Conservation (phyloP, 1,139 yeast genomes). For the Protomyces lactucae-debilis region DNA sequence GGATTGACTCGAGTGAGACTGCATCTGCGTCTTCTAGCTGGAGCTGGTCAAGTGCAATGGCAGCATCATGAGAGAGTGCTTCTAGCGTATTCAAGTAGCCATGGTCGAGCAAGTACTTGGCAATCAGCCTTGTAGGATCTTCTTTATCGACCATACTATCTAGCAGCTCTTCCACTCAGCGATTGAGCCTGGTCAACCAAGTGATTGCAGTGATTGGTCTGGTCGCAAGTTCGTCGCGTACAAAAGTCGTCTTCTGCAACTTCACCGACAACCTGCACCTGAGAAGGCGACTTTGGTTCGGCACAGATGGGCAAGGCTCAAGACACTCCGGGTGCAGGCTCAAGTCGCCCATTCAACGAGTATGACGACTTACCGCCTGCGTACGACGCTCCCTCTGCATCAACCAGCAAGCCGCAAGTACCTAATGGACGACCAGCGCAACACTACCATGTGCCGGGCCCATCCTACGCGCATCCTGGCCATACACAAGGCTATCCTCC, state of each 20-base stretch:
- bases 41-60: slow-evolving; percentile 5
- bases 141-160: background rate
- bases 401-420: background rate
- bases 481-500: slow-evolving; percentile 4
- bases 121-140: slow-evolving; percentile 11
- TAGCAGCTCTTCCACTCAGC: too few species aligned
- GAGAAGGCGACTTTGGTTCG: background rate
- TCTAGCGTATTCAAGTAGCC: slow-evolving; percentile 21
- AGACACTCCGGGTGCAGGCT: background rate
- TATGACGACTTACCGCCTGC: slow-evolving; percentile 20
- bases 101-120: slow-evolving; percentile 5
- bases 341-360: background rate
- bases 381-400: slow-evolving; percentile 7
- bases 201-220: too few species aligned
- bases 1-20: slow-evolving; percentile 6
- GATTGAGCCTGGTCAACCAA: too few species aligned
- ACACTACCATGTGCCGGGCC: background rate
- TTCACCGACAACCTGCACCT: too few species aligned
- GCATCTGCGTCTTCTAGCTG: slow-evolving; percentile 6
- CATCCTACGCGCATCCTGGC: background rate
- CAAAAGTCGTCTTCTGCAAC: too few species aligned
- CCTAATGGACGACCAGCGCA: background rate
- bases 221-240: too few species aligned
- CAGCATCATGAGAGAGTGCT: slow-evolving; percentile 11
- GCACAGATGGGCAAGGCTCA: background rate